Evolutionary conservation across 2,329 filamentous ascomycete genomes (phyloP).

Genomic region (Capronia epimyces): DNA sequence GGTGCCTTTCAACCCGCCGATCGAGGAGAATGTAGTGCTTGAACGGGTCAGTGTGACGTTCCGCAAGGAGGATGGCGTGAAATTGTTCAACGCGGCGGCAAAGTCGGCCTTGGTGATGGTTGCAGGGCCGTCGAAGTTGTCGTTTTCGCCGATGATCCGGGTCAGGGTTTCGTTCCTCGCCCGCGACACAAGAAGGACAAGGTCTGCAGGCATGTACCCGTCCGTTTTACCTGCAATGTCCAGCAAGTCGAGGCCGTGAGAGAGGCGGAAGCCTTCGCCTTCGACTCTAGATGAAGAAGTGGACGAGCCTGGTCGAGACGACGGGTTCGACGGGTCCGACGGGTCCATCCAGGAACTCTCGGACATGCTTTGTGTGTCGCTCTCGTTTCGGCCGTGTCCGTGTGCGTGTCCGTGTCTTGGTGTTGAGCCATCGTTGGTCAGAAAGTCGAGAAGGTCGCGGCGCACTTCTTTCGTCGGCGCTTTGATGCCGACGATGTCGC

Average conservation of each 20-base stretch:
- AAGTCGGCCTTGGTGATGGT: constrained; percentile 71
- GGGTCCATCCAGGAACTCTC: constrained; percentile 73
- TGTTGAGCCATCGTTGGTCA: constrained; percentile 49
- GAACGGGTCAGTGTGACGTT: constrained; percentile 93
- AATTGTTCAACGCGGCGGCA: constrained; percentile 75
- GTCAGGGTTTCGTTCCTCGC: constrained; percentile 91
- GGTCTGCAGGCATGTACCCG: constrained; percentile 95
- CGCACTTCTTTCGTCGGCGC: constrained; percentile 89
- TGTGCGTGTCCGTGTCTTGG: constrained; percentile 39
- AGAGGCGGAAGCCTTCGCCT: constrained; percentile 67
- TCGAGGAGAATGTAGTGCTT: constrained; percentile 84
- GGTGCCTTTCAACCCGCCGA: constrained; percentile 81
- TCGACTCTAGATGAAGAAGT: constrained; percentile 41
- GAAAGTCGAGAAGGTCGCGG: constrained; percentile 72
- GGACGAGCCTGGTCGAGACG: constrained; percentile 43
- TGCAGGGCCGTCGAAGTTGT: constrained; percentile 46
- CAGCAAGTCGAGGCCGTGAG: constrained; percentile 76
- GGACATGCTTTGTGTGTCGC: constrained; percentile 33
- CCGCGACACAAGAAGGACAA: constrained; percentile 76
- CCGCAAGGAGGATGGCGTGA: constrained; percentile 88
- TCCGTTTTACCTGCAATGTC: constrained; percentile 92
- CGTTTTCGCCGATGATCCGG: constrained; percentile 53
- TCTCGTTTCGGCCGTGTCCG: constrained; percentile 29
- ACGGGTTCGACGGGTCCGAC: constrained; percentile 56
- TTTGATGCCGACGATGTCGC: constrained; percentile 83